phyloP scores from a whole-genome alignment of 495 filamentous ascomycete species.

The Hypoxylon fragiforme region DNA sequence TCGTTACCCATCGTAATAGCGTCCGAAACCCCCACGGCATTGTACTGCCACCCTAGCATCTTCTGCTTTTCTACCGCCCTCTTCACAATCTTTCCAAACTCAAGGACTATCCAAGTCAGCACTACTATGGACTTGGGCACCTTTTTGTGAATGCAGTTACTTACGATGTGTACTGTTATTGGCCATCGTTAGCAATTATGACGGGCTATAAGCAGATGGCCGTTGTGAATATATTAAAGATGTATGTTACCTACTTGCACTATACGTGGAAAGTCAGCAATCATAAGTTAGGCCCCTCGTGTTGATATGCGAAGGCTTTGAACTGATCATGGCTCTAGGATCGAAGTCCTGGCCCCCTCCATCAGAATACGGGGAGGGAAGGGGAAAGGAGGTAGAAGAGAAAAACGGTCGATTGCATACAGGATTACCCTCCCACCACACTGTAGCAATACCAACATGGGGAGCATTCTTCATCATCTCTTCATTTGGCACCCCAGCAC shows the following conservation, averaged over 20 bases:
- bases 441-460: constrained; percentile 85
- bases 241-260: constrained; percentile 52
- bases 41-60: constrained; percentile 92
- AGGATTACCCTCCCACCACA: constrained; percentile 99
- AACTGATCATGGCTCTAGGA: background rate
- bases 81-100: constrained; percentile 89
- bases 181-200: constrained; percentile 6
- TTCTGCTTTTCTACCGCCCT: constrained; percentile 75
- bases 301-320: background rate
- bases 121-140: background rate
- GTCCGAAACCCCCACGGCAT: constrained; percentile 91
- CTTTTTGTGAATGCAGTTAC: constrained; percentile 26
- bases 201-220: constrained; percentile 1
- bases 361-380: background rate
- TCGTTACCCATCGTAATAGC: constrained; percentile 97
- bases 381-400: constrained; percentile 7
- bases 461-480: constrained; percentile 87
- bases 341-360: background rate
- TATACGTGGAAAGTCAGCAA: constrained; percentile 7
- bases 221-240: background rate
- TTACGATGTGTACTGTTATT: constrained; percentile 51
- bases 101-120: constrained; percentile 63
- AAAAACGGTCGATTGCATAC: constrained; percentile 28
- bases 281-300: background rate
- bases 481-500: constrained; percentile 82